Conservation (phyloP, 208 protist genomes). For the Wallacemonas sp. region DNA sequence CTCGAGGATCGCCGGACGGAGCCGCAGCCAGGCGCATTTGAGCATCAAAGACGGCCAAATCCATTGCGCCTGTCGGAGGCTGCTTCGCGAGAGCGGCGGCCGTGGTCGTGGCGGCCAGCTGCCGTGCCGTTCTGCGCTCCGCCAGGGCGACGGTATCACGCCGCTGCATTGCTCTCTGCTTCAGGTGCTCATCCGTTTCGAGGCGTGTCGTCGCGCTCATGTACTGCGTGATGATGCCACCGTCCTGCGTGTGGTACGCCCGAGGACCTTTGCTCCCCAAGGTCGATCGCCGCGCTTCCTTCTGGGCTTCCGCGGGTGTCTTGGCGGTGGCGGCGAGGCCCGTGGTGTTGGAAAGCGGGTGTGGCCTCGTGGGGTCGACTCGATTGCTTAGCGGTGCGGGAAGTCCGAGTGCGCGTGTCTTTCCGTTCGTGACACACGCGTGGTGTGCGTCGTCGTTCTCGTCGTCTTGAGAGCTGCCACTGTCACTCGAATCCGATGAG, state of each 20-base stretch:
- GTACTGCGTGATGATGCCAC: slow-evolving; percentile 21
- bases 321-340: no score
- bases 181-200: slow-evolving; percentile 14
- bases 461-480: no score
- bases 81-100: neutral
- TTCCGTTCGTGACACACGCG: no score
- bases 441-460: no score
- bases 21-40: neutral
- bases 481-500: neutral
- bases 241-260: slow-evolving; percentile 14
- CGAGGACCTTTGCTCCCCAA: slow-evolving; percentile 7
- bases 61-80: neutral
- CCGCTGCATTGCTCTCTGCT: slow-evolving; percentile 7
- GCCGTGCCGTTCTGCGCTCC: neutral
- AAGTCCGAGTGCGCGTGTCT: no score
- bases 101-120: neutral
- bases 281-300: neutral
- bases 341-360: no score
- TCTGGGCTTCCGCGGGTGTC: no score
- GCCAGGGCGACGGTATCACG: slow-evolving; percentile 10
- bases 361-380: no score
- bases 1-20: neutral
- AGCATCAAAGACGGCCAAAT: slow-evolving; percentile 1
- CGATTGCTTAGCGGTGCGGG: no score
- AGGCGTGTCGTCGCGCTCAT: slow-evolving; percentile 12